Conservation (phyloP, 2,329 filamentous ascomycete species). For the Hyphodiscus sp. region DNA sequence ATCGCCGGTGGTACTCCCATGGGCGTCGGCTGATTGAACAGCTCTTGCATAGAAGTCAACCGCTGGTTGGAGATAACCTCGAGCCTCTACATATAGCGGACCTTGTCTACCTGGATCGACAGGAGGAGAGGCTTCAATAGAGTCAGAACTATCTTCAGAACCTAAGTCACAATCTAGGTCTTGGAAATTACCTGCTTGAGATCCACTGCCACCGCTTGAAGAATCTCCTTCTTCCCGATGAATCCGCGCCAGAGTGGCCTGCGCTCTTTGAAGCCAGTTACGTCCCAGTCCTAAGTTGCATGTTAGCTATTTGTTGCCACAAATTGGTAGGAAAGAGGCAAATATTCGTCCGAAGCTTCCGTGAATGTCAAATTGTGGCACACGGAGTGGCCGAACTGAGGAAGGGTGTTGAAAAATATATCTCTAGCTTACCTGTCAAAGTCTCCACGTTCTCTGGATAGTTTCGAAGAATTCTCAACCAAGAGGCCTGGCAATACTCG, state of each 20-base stretch:
- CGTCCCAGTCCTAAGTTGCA: conserved; percentile 38
- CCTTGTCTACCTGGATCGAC: conserved; percentile 29
- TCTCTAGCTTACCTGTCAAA: conserved; percentile 33
- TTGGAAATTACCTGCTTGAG: conserved; percentile 12
- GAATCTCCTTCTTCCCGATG: conserved; percentile 36
- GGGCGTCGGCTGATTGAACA: conserved; percentile 35
- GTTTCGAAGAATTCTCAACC: conserved; percentile 38
- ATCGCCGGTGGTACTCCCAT: conserved; percentile 34
- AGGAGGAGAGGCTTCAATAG: conserved; percentile 23
- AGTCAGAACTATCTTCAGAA: conserved; percentile 25
- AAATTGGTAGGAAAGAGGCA: background rate
- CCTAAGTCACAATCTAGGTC: background rate
- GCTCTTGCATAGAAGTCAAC: conserved; percentile 44
- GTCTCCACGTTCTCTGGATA: conserved; percentile 38
- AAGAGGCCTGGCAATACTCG: conserved; percentile 43
- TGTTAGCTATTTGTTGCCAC: background rate
- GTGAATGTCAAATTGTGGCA: background rate
- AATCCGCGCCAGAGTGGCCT: conserved; percentile 41
- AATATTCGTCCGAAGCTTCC: background rate
- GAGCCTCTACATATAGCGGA: conserved; percentile 44
- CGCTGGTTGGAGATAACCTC: conserved; percentile 43
- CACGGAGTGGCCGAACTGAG: background rate
- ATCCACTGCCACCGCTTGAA: conserved; percentile 21
- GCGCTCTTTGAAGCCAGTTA: conserved; percentile 45
- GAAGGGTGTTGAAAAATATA: background rate